These are phyloP conservation scores for Anethum foeniculum DNA, from an alignment of 140 eudicot species.

Conservation along the genomic window DNA sequence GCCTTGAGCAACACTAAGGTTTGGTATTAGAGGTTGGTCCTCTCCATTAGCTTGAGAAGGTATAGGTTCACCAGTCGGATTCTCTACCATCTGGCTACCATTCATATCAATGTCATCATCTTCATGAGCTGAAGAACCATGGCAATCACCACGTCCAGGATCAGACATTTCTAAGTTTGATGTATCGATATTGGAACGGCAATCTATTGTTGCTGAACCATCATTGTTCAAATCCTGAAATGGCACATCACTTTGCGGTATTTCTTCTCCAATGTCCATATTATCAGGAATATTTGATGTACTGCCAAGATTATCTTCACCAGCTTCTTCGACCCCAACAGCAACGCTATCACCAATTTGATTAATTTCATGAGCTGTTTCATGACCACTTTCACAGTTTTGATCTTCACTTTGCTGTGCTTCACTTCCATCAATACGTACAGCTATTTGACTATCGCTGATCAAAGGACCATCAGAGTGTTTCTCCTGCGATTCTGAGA, in stretches of 20 bases:
- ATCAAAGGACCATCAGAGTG: constrained; percentile 25
- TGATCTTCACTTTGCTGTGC: constrained; percentile 41
- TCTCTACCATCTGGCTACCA: constrained; percentile 34
- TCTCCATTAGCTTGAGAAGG: constrained; percentile 35
- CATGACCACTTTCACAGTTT: constrained; percentile 30
- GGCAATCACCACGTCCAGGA: constrained; percentile 26
- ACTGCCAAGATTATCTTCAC: constrained; percentile 26
- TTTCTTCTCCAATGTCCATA: constrained; percentile 67
- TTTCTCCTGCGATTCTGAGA: constrained; percentile 25
- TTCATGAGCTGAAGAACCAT: constrained; percentile 30
- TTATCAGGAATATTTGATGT: constrained; percentile 25
- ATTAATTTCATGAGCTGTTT: constrained; percentile 17
- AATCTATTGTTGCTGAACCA: constrained; percentile 29
- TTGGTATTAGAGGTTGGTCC: constrained; percentile 44
- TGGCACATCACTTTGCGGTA: constrained; percentile 16
- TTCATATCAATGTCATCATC: constrained; percentile 55
- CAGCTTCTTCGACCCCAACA: constrained; percentile 32
- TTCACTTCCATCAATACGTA: constrained; percentile 28
- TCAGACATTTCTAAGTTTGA: constrained; percentile 21
- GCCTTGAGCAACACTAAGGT: constrained; percentile 32
- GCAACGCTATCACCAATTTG: constrained; percentile 29
- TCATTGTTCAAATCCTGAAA: constrained; percentile 27
- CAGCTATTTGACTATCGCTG: constrained; percentile 34
- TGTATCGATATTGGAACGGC: constrained; percentile 30
- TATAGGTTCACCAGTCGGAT: constrained; percentile 21